Evolutionary conservation across 164 flowering plant species (phyloP).

Genomic region (Chimonanthus praecox): DNA sequence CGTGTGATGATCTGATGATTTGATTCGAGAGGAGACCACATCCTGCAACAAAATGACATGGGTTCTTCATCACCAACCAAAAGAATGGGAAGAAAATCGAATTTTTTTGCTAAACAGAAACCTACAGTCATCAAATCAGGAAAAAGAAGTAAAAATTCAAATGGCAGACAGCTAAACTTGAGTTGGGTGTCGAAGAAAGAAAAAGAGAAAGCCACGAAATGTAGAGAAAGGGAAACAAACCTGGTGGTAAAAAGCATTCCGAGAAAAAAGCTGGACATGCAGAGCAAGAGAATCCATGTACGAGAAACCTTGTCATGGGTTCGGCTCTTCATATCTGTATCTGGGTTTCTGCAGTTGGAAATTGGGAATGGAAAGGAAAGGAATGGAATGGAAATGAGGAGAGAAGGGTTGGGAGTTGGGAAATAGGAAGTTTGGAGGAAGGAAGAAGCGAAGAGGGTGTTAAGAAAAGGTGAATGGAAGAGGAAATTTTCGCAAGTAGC

Average conservation of each 20-base stretch:
- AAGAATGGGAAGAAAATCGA: neutral
- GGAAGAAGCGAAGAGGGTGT: too few species aligned
- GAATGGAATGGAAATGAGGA: too few species aligned
- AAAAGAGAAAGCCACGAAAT: neutral
- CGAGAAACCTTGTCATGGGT: slow-evolving; percentile 35
- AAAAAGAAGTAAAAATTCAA: neutral
- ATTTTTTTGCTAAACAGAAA: neutral
- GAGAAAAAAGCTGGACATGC: slow-evolving; percentile 50
- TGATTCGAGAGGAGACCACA: slow-evolving; percentile 48
- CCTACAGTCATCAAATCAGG: neutral
- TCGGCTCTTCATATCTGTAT: slow-evolving; percentile 4
- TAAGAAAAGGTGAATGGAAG: too few species aligned
- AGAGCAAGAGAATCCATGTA: slow-evolving; percentile 63
- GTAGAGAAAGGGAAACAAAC: slow-evolving; percentile 22
- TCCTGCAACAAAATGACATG: slow-evolving; percentile 19
- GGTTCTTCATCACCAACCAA: neutral
- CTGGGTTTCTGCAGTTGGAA: too few species aligned
- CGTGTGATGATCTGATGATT: slow-evolving; percentile 36
- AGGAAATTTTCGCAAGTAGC: too few species aligned
- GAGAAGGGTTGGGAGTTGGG: too few species aligned
- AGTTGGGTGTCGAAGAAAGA: neutral
- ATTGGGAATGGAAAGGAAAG: too few species aligned
- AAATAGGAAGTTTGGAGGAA: too few species aligned
- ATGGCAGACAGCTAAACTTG: slow-evolving; percentile 7
- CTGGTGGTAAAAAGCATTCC: slow-evolving; percentile 67